Evolutionary conservation across 2,329 filamentous ascomycete species (phyloP).

Genomic region (Botrytis cinerea): DNA sequence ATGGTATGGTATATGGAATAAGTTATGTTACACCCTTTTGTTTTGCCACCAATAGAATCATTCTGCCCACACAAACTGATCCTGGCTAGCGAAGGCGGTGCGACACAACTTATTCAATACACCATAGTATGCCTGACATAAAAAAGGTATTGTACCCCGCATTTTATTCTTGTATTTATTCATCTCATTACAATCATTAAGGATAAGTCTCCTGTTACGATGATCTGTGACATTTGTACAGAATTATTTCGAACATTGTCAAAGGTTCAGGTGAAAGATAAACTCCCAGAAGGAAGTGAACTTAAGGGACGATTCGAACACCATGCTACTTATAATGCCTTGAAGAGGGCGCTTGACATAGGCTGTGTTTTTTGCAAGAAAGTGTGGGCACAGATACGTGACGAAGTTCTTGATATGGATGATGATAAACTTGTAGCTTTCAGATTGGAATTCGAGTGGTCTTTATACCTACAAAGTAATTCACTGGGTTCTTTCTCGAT

Average conservation of each 20-base stretch:
- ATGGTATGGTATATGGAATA: no score
- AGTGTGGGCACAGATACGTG: accelerated
- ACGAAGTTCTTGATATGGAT: neutral
- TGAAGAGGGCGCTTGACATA: neutral
- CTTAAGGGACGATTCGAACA: neutral
- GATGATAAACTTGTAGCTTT: neutral
- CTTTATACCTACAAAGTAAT: no score
- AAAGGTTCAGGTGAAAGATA: accelerated
- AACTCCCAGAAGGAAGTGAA: accelerated
- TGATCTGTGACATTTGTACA: neutral
- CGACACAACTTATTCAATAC: no score
- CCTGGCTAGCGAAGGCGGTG: no score
- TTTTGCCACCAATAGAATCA: no score
- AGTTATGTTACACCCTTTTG: no score
- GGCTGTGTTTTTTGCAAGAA: neutral
- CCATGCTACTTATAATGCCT: neutral
- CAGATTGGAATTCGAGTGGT: no score
- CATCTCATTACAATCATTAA: neutral
- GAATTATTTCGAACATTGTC: neutral
- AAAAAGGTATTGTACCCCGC: neutral
- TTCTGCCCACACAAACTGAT: no score
- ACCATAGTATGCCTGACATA: no score
- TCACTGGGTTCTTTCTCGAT: no score
- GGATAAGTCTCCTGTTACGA: no score
- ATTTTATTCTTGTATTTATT: accelerated